Conservation (phyloP, 305 asterid genomes). For the Lippia alba region DNA sequence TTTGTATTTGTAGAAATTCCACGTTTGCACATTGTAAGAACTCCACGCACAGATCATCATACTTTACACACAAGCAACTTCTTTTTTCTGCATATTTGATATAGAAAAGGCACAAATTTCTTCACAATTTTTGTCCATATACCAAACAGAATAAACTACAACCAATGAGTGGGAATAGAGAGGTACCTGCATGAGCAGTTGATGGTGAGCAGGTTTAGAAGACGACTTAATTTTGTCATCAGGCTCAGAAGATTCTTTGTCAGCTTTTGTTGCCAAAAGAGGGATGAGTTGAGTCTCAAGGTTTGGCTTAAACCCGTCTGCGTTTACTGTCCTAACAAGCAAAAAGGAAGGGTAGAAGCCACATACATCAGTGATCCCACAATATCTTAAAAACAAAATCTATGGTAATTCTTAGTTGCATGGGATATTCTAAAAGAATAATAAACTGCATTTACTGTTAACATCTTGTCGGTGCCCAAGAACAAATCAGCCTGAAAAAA, state of each 20-base stretch:
- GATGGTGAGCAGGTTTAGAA: conserved; percentile 75
- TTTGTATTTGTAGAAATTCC: neutral
- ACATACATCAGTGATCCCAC: conserved; percentile 31
- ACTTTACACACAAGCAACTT: conserved; percentile 1
- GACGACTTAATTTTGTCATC: conserved; percentile 53
- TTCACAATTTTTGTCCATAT: conserved; percentile 1
- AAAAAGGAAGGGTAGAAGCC: conserved; percentile 45
- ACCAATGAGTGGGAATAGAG: conserved; percentile 34
- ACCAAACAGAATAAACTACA: conserved; percentile 18
- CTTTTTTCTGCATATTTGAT: neutral
- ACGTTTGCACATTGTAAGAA: neutral
- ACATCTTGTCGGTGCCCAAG: conserved; percentile 7
- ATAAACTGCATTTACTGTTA: conserved; percentile 15
- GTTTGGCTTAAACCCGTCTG: conserved; percentile 97
- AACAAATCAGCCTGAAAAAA: conserved; percentile 28
- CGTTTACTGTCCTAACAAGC: conserved; percentile 78
- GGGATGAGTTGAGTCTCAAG: conserved; percentile 93
- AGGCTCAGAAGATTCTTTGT: conserved; percentile 54
- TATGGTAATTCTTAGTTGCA: conserved; percentile 11
- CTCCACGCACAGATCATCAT: neutral
- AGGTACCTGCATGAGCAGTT: conserved; percentile 79
- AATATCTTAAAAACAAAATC: conserved; percentile 31
- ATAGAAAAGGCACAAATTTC: neutral
- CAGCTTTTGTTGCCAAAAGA: conserved; percentile 73
- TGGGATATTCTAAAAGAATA: conserved; percentile 22